Conservation (phyloP, 2,329 filamentous ascomycete species). For the Trichophyton mentagrophytes region DNA sequence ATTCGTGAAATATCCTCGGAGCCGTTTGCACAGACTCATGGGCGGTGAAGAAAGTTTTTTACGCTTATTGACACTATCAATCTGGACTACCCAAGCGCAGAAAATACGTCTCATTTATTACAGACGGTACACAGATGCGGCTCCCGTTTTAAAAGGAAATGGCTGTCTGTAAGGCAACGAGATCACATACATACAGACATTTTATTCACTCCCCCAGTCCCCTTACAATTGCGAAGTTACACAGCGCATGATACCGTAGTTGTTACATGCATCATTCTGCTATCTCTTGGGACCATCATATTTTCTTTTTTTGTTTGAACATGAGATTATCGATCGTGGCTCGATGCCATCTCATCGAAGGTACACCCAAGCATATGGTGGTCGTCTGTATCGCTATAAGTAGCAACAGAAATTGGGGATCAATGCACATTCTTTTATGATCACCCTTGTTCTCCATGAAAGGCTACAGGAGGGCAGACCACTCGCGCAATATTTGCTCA, state of each 20-base stretch:
- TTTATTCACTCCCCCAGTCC: not conserved
- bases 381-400: not conserved
- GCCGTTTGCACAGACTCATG: not conserved
- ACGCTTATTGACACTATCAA: not conserved
- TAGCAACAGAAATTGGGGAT: not conserved
- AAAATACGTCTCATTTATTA: not conserved
- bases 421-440: not conserved
- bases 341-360: not conserved
- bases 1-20: not conserved
- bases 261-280: not conserved
- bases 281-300: not conserved
- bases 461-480: not conserved
- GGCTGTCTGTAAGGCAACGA: not conserved
- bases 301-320: not conserved
- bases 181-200: not conserved
- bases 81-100: not conserved
- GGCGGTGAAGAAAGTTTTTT: not conserved
- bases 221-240: not conserved
- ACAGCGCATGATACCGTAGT: not conserved
- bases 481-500: not conserved
- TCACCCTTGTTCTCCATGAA: not conserved
- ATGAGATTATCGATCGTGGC: constrained; percentile 1
- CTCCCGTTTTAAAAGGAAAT: not conserved
- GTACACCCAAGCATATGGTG: not conserved
- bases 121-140: not conserved